Percentiles rank a stretch among this genome's conserved stretches.
phyloP scores from a whole-genome alignment of 805 yeast species.

The Priceomyces haplophilus region DNA sequence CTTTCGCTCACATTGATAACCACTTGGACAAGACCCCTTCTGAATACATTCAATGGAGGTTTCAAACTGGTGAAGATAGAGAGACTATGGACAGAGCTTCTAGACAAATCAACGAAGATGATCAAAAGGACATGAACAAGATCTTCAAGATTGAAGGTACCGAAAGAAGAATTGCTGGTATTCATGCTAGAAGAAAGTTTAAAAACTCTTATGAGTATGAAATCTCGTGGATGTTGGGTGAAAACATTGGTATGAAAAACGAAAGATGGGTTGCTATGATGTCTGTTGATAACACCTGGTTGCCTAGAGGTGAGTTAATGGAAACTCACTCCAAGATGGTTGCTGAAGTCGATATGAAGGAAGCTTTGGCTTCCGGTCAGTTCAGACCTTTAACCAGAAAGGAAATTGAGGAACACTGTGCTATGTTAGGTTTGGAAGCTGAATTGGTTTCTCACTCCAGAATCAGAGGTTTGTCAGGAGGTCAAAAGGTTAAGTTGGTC shows the following conservation, averaged over 20 bases:
- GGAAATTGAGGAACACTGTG: conserved; percentile 99
- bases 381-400: conserved; percentile 99
- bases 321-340: conserved; percentile 95
- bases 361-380: conserved; percentile 99
- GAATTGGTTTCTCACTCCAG: conserved; percentile 99
- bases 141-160: conserved; percentile 98
- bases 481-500: conserved; percentile 99
- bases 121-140: conserved; percentile 98
- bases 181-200: conserved; percentile 98
- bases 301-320: conserved; percentile 94
- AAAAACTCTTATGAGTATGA: conserved; percentile 99
- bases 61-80: conserved; percentile 99
- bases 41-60: conserved; percentile 99
- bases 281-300: conserved; percentile 99
- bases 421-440: conserved; percentile 96
- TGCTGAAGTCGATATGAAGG: conserved; percentile 99
- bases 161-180: conserved; percentile 93
- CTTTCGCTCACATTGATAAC: conserved; percentile 98
- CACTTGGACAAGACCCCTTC: conserved; percentile 99
- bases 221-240: conserved; percentile 96
- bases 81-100: conserved; percentile 99
- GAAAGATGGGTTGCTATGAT: conserved; percentile 99
- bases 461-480: conserved; percentile 99
- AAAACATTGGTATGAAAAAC: conserved; percentile 96
- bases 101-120: conserved; percentile 95